Evolutionary conservation across 176 grass and related monocot genomes (phyloP), one percentile per base, ranked within the genome.

Genomic region (Chloris gayana): DNA sequence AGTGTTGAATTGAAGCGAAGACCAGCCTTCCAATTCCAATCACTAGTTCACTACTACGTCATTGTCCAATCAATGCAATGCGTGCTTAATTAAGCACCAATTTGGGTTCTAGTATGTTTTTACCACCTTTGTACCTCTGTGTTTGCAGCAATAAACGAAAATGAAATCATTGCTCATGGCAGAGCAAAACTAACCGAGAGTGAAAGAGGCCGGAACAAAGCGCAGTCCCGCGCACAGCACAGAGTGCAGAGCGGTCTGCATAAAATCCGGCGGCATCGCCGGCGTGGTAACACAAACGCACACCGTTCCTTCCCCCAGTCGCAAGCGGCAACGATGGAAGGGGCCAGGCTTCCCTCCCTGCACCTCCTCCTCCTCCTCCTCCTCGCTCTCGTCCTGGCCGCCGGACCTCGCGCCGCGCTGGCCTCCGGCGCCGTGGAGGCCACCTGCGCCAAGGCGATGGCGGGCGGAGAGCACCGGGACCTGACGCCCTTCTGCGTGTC

Each of bases 401-500:
- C 24, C n/a, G 62, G 37, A 49, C 59, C 69, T 53, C 34, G 39
- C 61, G 39, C 32, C 14, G 60, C 69, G 62, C 9, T 41, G 31
- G 50, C 75, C 69, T 42, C 70, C n/a, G 14, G 9, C 9, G 11
- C 61, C 29, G 63, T 83, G 57, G 19, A 80, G 41, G 63, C 69
- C 51, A 84, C 76, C 25, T 88, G 86, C 81, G 42, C 69, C 2
- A 79, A 64, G 75, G 86, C 86, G 53, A 84, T 53, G 69, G 17
- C 63, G 51, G 34, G 31, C 21, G 78, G 14, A 19, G 6, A 9
- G 1, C 69, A 5, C 42, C 2, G 2, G 50, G 82, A 62, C 51
- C 87, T 89, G 4, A 17, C 34, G 14, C 5, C 32, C 44, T 85
- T 85, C 76, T 89, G 87, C 82, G 87, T 85, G 44, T 24, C 87